A percentile compares a stretch with the other conserved stretches of the same genome.
These are phyloP conservation scores for Malus orientalis DNA, from an alignment of 306 rosid species.

Conservation along the genomic window DNA sequence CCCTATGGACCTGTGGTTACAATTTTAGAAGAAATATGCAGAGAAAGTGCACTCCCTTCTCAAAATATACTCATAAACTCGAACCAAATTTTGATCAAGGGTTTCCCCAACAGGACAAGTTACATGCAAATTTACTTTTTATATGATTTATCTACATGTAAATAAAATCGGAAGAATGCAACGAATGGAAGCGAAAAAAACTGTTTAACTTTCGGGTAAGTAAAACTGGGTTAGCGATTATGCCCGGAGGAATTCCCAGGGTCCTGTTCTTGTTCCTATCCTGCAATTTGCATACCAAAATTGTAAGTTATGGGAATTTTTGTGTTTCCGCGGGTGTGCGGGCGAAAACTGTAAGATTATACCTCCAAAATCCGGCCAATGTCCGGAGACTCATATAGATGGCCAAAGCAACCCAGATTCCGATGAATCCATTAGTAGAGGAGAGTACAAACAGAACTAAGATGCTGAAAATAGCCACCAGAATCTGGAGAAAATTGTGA, in stretches of 20 bases:
- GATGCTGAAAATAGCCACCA: slow-evolving; percentile 81
- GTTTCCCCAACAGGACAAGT: background rate
- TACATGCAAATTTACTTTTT: background rate
- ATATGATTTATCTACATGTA: background rate
- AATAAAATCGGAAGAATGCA: background rate
- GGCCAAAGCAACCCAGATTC: slow-evolving; percentile 87
- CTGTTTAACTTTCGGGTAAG: background rate
- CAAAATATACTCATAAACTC: background rate
- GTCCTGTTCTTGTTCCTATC: slow-evolving; percentile 94
- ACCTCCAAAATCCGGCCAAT: slow-evolving; percentile 91
- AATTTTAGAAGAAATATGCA: background rate
- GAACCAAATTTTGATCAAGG: background rate
- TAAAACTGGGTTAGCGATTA: background rate
- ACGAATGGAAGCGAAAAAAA: background rate
- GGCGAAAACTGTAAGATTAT: background rate
- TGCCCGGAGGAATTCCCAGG: slow-evolving; percentile 68
- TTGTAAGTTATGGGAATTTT: background rate
- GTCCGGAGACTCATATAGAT: slow-evolving; percentile 81
- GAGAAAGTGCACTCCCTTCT: background rate
- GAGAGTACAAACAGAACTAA: slow-evolving; percentile 65
- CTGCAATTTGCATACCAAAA: slow-evolving; percentile 32
- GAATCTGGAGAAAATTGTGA: slow-evolving; percentile 38
- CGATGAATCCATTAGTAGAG: slow-evolving; percentile 59
- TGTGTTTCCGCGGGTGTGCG: background rate
- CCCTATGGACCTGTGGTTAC: background rate